phyloP scores from a whole-genome alignment of 305 asterid species.

The Fraxinus albicans region DNA sequence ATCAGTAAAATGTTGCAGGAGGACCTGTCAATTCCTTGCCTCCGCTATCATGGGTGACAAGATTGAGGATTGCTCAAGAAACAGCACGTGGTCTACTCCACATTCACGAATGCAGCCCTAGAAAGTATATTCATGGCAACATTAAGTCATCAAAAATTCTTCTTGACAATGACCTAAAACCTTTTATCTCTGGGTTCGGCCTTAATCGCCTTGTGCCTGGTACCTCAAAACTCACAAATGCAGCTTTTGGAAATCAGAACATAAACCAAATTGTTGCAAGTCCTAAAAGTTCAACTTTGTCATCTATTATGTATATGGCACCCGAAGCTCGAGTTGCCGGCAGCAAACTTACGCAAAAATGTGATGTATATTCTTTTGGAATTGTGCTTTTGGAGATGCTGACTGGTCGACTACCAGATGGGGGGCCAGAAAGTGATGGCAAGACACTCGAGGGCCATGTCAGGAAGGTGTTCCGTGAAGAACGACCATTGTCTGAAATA shows the following conservation, averaged over 20 bases:
- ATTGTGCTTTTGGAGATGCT: conserved; percentile 73
- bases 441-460: conserved; percentile 63
- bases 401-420: conserved; percentile 58
- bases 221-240: conserved; percentile 38
- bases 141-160: conserved; percentile 81
- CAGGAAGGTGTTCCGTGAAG: conserved; percentile 71
- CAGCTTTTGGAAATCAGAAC: conserved; percentile 40
- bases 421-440: conserved; percentile 39
- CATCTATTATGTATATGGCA: conserved; percentile 44
- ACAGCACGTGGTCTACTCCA: conserved; percentile 60
- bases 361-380: conserved; percentile 84
- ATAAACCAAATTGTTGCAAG: conserved; percentile 29
- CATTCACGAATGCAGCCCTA: conserved; percentile 87
- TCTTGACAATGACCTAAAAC: conserved; percentile 71
- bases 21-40: conserved; percentile 59
- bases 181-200: conserved; percentile 78
- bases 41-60: conserved; percentile 63
- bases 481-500: conserved; percentile 73
- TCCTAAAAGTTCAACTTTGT: conserved; percentile 32
- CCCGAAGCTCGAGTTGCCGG: conserved; percentile 57
- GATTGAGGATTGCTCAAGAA: conserved; percentile 71
- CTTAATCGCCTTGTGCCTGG: conserved; percentile 57
- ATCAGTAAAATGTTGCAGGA: conserved; percentile 36
- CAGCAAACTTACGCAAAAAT: conserved; percentile 57
- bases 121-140: conserved; percentile 70